Evolutionary conservation across 352 stramenopile species (phyloP), one percentile per base, ranked within the genome.

Genomic region (Blastocystis sp.): DNA sequence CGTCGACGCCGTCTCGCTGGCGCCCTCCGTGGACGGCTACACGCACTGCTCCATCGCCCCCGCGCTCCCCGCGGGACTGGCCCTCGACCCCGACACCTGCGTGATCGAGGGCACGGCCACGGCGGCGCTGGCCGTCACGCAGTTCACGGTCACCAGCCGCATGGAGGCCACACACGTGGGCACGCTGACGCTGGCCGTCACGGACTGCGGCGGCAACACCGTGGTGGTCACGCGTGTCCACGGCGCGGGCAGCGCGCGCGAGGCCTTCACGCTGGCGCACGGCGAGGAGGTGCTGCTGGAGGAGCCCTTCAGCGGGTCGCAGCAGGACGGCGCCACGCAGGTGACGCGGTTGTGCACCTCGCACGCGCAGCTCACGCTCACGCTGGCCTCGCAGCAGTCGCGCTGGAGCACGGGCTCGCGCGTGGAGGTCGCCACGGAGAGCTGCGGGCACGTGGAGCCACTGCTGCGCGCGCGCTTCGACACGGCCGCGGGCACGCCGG

Each of bases 11-110:
- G 24, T 34, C 0, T 45, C 54, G 0, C 65, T 84, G n/a, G 14
- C 24, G n/a, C 74, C 74, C 40, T 52, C 74, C 9, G n/a, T 84
- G 0, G 38, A 48, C 61, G 74, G 74, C 21, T 84, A 68, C 48
- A 57, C 57, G 24, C 2, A 54, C 21, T 84, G 74, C 45, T 68
- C 38, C 11, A 57, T 84, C 48, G 14, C 40, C 1, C 74, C 74
- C 24, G 48, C 54, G 9, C 74, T 84, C 28, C 74, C 74, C n/a
- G 57, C 59, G 19, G 74, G 74, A 38, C 61, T 84, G 3, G 40
- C 59, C 17, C 10, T 84, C 19, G 38, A 38, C 21, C 17, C 40
- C 9, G 54, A 66, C n/a, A 21, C 66, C 7, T 84, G 74, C 43
- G 66, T 24, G 4, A 68, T 84, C 40, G 21, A 43, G 24, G 74